Evolutionary conservation across 2,329 filamentous ascomycete species (phyloP), one percentile per base, ranked within the genome.

Genomic region (Aspergillus pseudoterreus): DNA sequence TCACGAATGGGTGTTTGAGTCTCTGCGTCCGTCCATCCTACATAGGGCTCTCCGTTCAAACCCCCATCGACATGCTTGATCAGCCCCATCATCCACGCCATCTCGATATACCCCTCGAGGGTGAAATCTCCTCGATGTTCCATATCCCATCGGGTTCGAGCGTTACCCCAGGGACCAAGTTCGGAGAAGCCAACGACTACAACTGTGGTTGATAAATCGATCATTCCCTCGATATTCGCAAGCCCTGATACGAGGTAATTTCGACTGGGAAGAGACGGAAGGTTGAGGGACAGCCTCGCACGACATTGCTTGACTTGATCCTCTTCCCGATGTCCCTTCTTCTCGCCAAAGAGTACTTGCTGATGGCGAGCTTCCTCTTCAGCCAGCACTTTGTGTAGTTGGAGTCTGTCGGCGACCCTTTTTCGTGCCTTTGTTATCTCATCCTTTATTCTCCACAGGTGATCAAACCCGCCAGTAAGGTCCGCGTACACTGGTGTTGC

Each of bases 1-100:
- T 60, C 58, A 14, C 19, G 35, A n/a, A 60, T 30, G 6, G 58
- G 58, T 6, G 38, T 41, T 6, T 45, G 14, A 3, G 54, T 54
- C 4, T 47, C 43, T 15, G 42, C 9, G 27, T 60, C 56, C n/a
- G 58, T 41, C 58, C 78, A 99, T 63, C 94, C 94, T 61, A 92
- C 90, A 77, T 97, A 97, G 57, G 88, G 88, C 77, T 95, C 87
- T 69, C 92, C 92, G 78, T 97, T 97, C 70, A 97, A 83, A 24
- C 86, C 85, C 14, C 92, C 92, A 63, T 97, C 96, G 78, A 95
- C 89, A 73, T 99, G 95, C 81, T 92, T 96, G 79, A 99, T 97
- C 52, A 97, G 83, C 68, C 94, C 94, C 92, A 97, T 99, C 71
- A 99, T 89, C 94, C 94, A 99, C 22, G 94, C 91, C 92, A 99